Evolutionary conservation across 345 rosid genomes (phyloP).

Genomic region (rapeseed (Brassica napus)): Da-Ae NC_063443.1:2853001-2853500

Average conservation of each 20-base stretch:
- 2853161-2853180: slow-evolving; percentile 6
- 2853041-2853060: too few species aligned
- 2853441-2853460: slow-evolving; percentile 14
- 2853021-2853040: too few species aligned
- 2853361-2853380: background rate
- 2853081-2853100: too few species aligned
- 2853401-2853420: background rate
- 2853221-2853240: background rate
- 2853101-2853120: too few species aligned
- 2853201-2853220: background rate
- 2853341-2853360: slow-evolving; percentile 12
- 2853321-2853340: background rate
- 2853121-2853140: too few species aligned
- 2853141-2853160: background rate
- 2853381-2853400: slow-evolving; percentile 5
- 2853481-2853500: slow-evolving; percentile 22
- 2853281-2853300: background rate
- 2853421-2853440: slow-evolving; percentile 24
- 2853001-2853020: too few species aligned
- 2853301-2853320: background rate
- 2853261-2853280: slow-evolving; percentile 15
- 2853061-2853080: too few species aligned
- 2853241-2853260: background rate
- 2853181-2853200: background rate
- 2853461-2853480: slow-evolving; percentile 5